Conservation (phyloP, 306 rosid genomes). For the Vicia villosa region DNA sequence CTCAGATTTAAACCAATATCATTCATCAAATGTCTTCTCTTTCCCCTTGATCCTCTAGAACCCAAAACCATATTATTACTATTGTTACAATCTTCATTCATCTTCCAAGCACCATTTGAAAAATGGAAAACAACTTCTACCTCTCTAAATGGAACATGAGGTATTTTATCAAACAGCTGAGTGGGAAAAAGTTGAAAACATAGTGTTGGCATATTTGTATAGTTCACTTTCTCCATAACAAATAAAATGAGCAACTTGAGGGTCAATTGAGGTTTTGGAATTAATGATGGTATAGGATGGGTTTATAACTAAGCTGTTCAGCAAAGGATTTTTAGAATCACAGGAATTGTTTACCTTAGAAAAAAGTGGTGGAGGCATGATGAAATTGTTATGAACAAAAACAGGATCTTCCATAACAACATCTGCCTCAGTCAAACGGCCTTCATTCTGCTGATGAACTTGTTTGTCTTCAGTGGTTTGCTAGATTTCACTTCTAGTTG, state of each 20-base stretch:
- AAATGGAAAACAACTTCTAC: conserved; percentile 6
- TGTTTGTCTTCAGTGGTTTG: conserved; percentile 36
- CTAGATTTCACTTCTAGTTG: conserved; percentile 29
- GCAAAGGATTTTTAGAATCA: no score
- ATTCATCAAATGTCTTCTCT: conserved; percentile 42
- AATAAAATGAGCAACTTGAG: no score
- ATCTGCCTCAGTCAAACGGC: conserved; percentile 35
- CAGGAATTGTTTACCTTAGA: no score
- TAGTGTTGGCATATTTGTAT: no score
- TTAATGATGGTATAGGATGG: no score
- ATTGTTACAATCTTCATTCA: conserved; percentile 6
- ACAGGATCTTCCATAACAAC: conserved; percentile 28
- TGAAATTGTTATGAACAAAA: no score
- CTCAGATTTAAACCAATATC: conserved; percentile 40
- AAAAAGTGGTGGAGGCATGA: no score
- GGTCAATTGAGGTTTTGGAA: no score
- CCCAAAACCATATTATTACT: background rate
- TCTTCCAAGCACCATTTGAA: conserved; percentile 21
- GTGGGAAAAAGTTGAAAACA: no score
- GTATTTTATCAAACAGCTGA: conserved; percentile 6
- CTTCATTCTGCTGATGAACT: conserved; percentile 43
- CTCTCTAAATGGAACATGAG: conserved; percentile 39
- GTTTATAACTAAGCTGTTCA: no score
- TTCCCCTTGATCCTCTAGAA: conserved; percentile 37
- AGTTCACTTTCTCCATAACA: no score